Evolutionary conservation across 768 basidiomycete species (phyloP), one percentile per base, ranked within the genome.

Genomic region (Podaxis sp.): DNA sequence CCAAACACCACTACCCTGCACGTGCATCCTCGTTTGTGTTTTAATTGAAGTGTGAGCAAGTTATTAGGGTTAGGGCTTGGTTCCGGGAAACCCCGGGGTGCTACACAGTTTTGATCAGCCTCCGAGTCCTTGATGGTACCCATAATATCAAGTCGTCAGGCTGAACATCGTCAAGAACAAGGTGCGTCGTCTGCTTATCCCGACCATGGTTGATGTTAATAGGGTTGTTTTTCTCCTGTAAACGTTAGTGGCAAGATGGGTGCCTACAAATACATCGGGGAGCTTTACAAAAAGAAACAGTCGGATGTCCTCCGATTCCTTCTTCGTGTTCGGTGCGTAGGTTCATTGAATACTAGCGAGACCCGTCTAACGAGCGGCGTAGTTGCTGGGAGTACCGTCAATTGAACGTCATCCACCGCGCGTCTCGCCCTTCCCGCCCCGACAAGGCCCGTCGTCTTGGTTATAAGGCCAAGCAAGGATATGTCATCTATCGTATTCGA

Each of bases 401-500:
- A 76, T 79, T 98, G 71, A 94, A 97, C 69, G 94, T 99, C 67
- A 92, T 98, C 73, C 96, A 98, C 82, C 91, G 97, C 69, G 96
- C 95, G 50, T 95, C 95, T 65, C 92, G 96, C 63, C 96, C 97
- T 50, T 98, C 96, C 50, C 91, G 97, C 72, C 97, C 97, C 58
- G 97, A 99, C 83, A 99, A 98, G 83, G 97, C 97, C 64, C 91
- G 97, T 73, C 89, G 95, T 66, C 82, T 99, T 64, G 97, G 97
- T 52, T 99, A 98, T 88, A 99, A 98, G 82, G 95, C 97, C 74
- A 99, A 99, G 86, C 97, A 99, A 79, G 97, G 97, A 69, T 99
- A 94, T 74, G 90, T 98, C 66, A 77, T 99, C 79, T 99, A 99
- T 82, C 93, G 97, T 70, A 81, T 99, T 69, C 92, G 97, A 67